Percentiles rank a stretch among this genome's conserved stretches.
These are phyloP conservation scores for Phytophthora pistaciae DNA, from an alignment of 352 stramenopile species.

Conservation along the genomic window DNA sequence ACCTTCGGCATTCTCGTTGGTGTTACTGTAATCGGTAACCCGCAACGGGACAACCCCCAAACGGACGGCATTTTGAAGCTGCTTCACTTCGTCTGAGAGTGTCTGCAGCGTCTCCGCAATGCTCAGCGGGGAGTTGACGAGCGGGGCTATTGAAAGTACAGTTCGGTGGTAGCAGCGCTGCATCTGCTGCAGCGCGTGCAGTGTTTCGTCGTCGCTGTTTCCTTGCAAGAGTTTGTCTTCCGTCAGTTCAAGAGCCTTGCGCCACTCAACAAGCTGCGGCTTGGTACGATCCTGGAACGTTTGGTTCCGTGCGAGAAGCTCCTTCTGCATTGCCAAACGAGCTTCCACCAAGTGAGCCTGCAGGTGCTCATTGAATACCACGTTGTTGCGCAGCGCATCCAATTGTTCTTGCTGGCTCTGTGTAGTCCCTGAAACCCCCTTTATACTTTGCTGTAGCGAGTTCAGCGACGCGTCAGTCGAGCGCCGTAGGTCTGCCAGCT, in stretches of 20 bases:
- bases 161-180: constrained; percentile 73
- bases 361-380: constrained; percentile 63
- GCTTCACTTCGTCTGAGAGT: constrained; percentile 64
- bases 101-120: constrained; percentile 69
- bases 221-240: constrained; percentile 72
- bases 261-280: constrained; percentile 73
- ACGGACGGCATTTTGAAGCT: constrained; percentile 62
- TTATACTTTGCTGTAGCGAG: constrained; percentile 61
- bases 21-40: constrained; percentile 18
- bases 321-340: constrained; percentile 71
- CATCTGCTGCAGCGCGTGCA: constrained; percentile 70
- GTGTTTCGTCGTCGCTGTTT: constrained; percentile 62
- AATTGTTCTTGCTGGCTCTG: constrained; percentile 62
- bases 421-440: constrained; percentile 44
- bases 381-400: constrained; percentile 58
- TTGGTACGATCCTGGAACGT: constrained; percentile 74
- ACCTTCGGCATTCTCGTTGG: constrained; percentile 15
- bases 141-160: constrained; percentile 60
- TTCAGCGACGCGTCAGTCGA: constrained; percentile 69
- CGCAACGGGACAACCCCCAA: constrained; percentile 50
- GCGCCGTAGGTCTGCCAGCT: constrained; percentile 74
- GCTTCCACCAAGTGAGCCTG: constrained; percentile 66
- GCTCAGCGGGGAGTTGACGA: constrained; percentile 66
- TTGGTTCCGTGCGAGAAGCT: constrained; percentile 75
- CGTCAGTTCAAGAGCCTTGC: constrained; percentile 62